A percentile compares a stretch with the other conserved stretches of the same genome.
These are phyloP conservation scores for Mikania micrantha DNA, from an alignment of 129 eudicot genomes.

Conservation along the genomic window DNA sequence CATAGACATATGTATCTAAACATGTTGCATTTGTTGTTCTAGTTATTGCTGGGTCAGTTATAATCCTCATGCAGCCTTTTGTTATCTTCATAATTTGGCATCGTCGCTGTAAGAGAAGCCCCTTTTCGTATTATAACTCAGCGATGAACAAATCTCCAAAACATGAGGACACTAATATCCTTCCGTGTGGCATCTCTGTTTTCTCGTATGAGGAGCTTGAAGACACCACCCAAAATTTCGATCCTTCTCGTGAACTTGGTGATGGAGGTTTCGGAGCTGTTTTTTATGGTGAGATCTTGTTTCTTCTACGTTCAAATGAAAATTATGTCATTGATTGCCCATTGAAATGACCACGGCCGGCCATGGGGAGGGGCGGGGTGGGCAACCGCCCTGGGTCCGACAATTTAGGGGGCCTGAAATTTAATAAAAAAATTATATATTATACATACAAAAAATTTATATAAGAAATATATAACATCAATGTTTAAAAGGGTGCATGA, in stretches of 20 bases:
- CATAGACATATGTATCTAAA: not conserved
- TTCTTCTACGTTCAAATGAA: not conserved
- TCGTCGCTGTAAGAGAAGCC: conserved; percentile 4
- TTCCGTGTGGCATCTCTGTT: conserved; percentile 33
- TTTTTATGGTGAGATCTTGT: conserved; percentile 34
- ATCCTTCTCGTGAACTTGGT: conserved; percentile 42
- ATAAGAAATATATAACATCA: too few species aligned
- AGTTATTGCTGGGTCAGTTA: conserved; percentile 25
- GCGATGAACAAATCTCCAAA: conserved; percentile 19
- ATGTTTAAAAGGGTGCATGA: too few species aligned
- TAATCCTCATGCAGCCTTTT: conserved; percentile 14
- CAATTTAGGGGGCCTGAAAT: too few species aligned
- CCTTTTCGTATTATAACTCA: not conserved
- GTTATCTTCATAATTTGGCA: conserved; percentile 15
- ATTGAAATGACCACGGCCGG: too few species aligned
- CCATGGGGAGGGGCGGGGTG: too few species aligned
- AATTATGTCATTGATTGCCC: not conserved
- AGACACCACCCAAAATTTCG: conserved; percentile 51
- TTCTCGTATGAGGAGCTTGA: conserved; percentile 50
- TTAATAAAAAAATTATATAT: too few species aligned
- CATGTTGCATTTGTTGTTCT: not conserved
- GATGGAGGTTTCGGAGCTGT: conserved; percentile 63
- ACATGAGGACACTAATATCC: conserved; percentile 19
- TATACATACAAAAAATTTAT: too few species aligned
- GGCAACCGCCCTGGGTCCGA: too few species aligned